Conservation (phyloP, 1,284 basidiomycete species). For the Cryptococcus wingfieldii region DNA sequence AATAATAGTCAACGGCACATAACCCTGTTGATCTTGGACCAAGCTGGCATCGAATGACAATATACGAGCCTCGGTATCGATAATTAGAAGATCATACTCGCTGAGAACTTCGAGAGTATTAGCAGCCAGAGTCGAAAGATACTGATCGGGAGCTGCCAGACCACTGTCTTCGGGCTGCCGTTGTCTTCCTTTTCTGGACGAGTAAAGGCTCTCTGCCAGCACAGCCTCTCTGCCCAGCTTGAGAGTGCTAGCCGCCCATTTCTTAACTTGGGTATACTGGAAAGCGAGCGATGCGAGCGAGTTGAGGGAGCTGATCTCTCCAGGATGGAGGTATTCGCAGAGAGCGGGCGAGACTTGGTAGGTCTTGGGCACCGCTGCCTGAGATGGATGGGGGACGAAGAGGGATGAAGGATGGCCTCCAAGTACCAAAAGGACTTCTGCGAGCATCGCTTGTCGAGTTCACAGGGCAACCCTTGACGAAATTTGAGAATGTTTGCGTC, state of each 20-base stretch:
- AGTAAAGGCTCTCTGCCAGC: conserved; percentile 12
- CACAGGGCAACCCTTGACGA: background rate
- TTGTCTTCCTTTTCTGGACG: conserved; percentile 14
- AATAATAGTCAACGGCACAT: conserved; percentile 74
- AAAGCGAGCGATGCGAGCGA: conserved; percentile 66
- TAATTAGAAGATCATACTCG: conserved; percentile 74
- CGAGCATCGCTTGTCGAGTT: conserved; percentile 57
- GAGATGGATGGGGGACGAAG: conserved; percentile 55
- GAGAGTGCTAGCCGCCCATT: conserved; percentile 23
- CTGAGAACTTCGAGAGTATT: conserved; percentile 66
- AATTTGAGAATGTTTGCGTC: background rate
- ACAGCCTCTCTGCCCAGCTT: conserved; percentile 47
- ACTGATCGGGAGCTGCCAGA: conserved; percentile 49
- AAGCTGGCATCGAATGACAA: conserved; percentile 64
- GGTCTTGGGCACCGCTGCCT: conserved; percentile 48
- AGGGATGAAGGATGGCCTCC: conserved; percentile 77
- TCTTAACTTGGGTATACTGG: conserved; percentile 66
- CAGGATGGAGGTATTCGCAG: conserved; percentile 70
- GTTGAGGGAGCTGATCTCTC: conserved; percentile 73
- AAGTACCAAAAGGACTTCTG: conserved; percentile 75
- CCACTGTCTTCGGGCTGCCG: conserved; percentile 6
- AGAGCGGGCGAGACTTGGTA: conserved; percentile 61
- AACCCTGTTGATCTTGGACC: conserved; percentile 61
- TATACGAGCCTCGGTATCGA: conserved; percentile 73
- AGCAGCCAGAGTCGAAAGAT: conserved; percentile 69